These are phyloP conservation scores for Hypoxylon perforatum DNA, from an alignment of 495 filamentous ascomycete genomes.

Conservation along the genomic window DNA sequence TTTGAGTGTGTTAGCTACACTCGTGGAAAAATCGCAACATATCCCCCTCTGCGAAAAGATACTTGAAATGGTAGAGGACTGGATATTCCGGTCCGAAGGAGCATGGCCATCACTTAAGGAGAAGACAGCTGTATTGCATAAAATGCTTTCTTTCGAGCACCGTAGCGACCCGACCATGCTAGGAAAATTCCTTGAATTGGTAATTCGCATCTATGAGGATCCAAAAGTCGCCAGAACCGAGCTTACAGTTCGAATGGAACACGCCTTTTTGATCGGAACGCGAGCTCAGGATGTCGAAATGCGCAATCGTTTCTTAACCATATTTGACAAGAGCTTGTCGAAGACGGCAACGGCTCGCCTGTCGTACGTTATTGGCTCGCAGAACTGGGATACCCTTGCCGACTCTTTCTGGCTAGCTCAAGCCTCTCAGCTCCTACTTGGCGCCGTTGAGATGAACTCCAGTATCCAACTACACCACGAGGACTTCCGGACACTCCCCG, in stretches of 20 bases:
- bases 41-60: slow-evolving; percentile 88
- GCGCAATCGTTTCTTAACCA: slow-evolving; percentile 93
- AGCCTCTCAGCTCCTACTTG: slow-evolving; percentile 89
- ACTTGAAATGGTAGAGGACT: slow-evolving; percentile 90
- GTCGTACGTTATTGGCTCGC: slow-evolving; percentile 87
- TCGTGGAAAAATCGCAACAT: slow-evolving; percentile 93
- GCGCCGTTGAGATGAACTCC: slow-evolving; percentile 86
- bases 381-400: slow-evolving; percentile 95
- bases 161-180: slow-evolving; percentile 83
- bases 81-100: slow-evolving; percentile 94
- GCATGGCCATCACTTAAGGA: slow-evolving; percentile 97
- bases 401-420: slow-evolving; percentile 98
- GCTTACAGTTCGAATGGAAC: slow-evolving; percentile 94
- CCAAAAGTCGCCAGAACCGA: slow-evolving; percentile 94
- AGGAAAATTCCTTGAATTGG: slow-evolving; percentile 91
- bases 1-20: slow-evolving; percentile 89
- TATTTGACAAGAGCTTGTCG: slow-evolving; percentile 91
- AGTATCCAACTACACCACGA: slow-evolving; percentile 79
- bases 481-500: slow-evolving; percentile 81
- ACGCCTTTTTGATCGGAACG: slow-evolving; percentile 96
- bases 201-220: slow-evolving; percentile 97
- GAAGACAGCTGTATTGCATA: slow-evolving; percentile 94
- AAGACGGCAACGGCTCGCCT: slow-evolving; percentile 86
- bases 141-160: slow-evolving; percentile 96
- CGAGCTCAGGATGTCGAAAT: slow-evolving; percentile 95